phyloP scores from a whole-genome alignment of 352 stramenopile species.

The Globisporangium middletonii region DNA sequence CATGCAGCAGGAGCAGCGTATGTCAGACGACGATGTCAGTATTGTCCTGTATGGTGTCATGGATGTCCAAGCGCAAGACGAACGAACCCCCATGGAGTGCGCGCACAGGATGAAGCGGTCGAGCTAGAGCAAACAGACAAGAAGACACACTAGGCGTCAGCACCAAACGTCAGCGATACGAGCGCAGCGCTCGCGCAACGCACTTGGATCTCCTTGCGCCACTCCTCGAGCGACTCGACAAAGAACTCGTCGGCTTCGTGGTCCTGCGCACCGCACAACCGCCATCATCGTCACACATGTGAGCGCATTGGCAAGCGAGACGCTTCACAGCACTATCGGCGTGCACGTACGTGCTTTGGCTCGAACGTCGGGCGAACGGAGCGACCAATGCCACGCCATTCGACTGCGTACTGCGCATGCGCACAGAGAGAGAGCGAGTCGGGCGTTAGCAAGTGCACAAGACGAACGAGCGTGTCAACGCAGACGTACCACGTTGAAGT shows the following conservation, averaged over 20 bases:
- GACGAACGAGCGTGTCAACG: background rate
- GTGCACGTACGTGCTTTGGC: constrained; percentile 36
- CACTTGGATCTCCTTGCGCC: constrained; percentile 49
- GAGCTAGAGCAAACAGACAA: constrained; percentile 20
- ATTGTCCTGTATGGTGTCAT: too few relatives aligned
- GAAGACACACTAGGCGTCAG: background rate
- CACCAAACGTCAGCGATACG: background rate
- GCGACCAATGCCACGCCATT: constrained; percentile 77
- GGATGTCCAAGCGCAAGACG: background rate
- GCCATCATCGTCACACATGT: background rate
- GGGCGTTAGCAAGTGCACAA: background rate
- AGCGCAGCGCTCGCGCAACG: background rate
- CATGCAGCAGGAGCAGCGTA: too few relatives aligned
- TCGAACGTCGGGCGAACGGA: constrained; percentile 56
- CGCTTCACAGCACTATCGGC: too few relatives aligned
- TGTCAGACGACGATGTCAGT: background rate
- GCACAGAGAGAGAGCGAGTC: background rate
- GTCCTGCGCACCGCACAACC: constrained; percentile 20
- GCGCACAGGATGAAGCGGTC: constrained; percentile 72
- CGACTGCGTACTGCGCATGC: constrained; percentile 57
- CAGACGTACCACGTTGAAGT: constrained; percentile 69
- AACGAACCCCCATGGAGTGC: constrained; percentile 76
- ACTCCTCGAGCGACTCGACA: constrained; percentile 72
- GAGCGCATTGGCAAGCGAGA: background rate
- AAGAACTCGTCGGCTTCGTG: constrained; percentile 78